Percentiles rank a stretch among this genome's conserved stretches.
phyloP scores from a whole-genome alignment of 2,329 filamentous ascomycete species.

The Cytospora paraplurivora region DNA sequence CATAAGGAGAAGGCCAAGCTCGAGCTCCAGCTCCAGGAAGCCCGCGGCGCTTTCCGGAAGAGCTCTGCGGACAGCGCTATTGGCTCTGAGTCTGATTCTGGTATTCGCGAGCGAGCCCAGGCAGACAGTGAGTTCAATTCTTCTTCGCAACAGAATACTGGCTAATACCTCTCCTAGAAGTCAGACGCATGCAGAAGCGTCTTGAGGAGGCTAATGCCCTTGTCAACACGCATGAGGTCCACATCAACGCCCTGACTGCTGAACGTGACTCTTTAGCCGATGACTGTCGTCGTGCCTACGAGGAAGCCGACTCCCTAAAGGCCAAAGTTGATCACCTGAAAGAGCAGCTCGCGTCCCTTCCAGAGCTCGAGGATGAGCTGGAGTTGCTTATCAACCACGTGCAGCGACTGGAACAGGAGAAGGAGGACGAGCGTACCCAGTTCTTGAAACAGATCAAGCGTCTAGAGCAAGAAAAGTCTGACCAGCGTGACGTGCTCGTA shows the following conservation, averaged over 20 bases:
- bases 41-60: conserved; percentile 35
- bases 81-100: conserved; percentile 47
- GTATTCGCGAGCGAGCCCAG: conserved; percentile 50
- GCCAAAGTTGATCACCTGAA: not conserved
- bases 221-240: conserved; percentile 62
- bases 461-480: conserved; percentile 41
- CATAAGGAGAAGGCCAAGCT: conserved; percentile 55
- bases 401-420: not conserved
- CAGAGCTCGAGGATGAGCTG: not conserved
- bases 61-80: conserved; percentile 46
- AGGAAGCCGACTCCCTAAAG: not conserved
- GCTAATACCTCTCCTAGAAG: conserved; percentile 39
- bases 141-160: conserved; percentile 20
- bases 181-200: conserved; percentile 61
- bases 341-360: not conserved
- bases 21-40: conserved; percentile 50
- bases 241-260: conserved; percentile 61
- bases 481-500: conserved; percentile 47
- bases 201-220: conserved; percentile 66
- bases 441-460: not conserved
- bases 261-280: conserved; percentile 56
- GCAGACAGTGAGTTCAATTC: conserved; percentile 55
- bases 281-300: conserved; percentile 20
- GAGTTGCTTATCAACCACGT: not conserved
- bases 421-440: not conserved